These are phyloP conservation scores for Puccinia hordei DNA, from an alignment of 1,284 basidiomycete genomes.

Conservation along the genomic window DNA sequence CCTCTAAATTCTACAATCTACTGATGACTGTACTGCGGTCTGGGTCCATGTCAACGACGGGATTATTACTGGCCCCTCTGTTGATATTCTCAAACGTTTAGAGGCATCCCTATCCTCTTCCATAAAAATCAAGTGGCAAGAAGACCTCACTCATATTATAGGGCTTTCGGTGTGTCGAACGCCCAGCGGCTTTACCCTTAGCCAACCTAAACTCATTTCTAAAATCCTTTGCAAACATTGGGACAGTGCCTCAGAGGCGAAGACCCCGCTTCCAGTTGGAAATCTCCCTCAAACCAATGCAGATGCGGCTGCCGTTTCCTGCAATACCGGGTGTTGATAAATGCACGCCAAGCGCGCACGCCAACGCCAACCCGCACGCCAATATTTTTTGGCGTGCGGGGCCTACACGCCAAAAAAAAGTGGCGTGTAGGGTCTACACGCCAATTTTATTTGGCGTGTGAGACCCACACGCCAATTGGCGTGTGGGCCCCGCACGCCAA, in stretches of 20 bases:
- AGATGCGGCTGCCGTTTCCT: neutral
- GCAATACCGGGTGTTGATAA: too few species aligned
- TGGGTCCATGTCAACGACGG: conserved; percentile 23
- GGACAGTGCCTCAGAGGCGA: neutral
- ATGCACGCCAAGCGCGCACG: too few species aligned
- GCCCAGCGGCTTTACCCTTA: neutral
- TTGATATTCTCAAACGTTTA: neutral
- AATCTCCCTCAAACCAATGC: too few species aligned
- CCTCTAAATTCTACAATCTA: neutral
- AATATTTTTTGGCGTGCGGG: too few species aligned
- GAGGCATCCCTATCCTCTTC: neutral
- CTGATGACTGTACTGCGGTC: neutral
- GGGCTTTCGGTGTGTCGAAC: neutral
- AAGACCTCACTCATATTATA: neutral
- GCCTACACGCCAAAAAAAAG: too few species aligned
- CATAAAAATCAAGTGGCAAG: conserved; percentile 3
- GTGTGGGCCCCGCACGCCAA: too few species aligned
- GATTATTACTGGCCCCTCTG: neutral
- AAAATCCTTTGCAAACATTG: neutral
- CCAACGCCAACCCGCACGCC: too few species aligned
- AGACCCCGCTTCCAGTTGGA: neutral
- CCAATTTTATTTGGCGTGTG: too few species aligned
- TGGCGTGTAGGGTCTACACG: too few species aligned
- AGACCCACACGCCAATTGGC: too few species aligned
- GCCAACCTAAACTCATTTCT: neutral